These are phyloP conservation scores for Neurospora crassa DNA, from an alignment of 2,329 filamentous ascomycete species.

Conservation along the genomic window DNA sequence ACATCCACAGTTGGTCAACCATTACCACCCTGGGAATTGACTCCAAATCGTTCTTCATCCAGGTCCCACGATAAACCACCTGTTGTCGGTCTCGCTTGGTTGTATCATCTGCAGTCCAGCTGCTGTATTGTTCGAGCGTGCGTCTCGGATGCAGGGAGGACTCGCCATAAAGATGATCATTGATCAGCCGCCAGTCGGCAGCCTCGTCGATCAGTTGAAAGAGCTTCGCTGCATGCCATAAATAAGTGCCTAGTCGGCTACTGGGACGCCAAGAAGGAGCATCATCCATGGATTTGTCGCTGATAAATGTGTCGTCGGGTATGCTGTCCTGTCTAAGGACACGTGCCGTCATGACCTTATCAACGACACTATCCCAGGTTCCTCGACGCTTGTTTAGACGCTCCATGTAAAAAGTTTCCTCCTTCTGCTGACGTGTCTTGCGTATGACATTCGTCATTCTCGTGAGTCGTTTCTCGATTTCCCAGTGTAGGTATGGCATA, in stretches of 20 bases:
- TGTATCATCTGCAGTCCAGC: conserved; percentile 26
- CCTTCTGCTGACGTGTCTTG: conserved; percentile 10
- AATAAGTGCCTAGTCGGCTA: conserved; percentile 11
- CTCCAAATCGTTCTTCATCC: conserved; percentile 11
- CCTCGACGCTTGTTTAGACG: conserved; percentile 13
- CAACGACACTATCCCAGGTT: conserved; percentile 14
- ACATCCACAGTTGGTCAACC: conserved; percentile 23
- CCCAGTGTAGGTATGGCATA: conserved; percentile 17
- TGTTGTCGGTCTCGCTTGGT: conserved; percentile 22
- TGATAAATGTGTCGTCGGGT: not conserved
- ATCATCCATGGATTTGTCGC: conserved; percentile 2
- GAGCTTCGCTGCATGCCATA: conserved; percentile 15
- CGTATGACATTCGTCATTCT: conserved; percentile 15
- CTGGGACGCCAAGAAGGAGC: conserved; percentile 12
- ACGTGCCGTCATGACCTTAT: conserved; percentile 6
- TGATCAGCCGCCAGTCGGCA: conserved; percentile 15
- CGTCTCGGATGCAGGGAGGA: conserved; percentile 23
- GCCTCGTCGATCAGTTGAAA: conserved; percentile 17
- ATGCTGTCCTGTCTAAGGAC: not conserved
- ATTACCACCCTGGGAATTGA: conserved; percentile 19
- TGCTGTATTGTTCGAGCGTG: conserved; percentile 29
- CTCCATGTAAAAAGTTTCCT: conserved; percentile 10
- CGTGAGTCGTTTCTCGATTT: conserved; percentile 14
- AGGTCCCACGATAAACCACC: conserved; percentile 19
- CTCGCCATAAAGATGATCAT: conserved; percentile 17